Evolutionary conservation across 148 eudicot species (phyloP).

Genomic region (Nyssa sinensis): DNA sequence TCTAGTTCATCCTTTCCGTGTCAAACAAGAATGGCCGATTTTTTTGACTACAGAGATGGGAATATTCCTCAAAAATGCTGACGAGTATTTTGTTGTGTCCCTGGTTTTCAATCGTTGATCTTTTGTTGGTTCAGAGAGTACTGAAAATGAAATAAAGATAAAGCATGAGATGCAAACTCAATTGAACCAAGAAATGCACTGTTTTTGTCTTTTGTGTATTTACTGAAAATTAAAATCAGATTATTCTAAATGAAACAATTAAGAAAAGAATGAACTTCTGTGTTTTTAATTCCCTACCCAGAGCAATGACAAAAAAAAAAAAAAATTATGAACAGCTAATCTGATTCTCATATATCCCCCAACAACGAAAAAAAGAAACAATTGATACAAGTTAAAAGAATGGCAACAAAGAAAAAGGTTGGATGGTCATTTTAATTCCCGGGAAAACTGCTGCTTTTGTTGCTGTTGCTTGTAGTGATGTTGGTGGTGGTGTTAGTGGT

Average conservation of each 20-base stretch:
- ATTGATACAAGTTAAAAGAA: background rate
- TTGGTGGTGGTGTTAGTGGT: constrained; percentile 11
- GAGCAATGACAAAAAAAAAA: background rate
- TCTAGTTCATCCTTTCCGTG: constrained; percentile 31
- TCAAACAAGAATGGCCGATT: constrained; percentile 38
- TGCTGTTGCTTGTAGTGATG: constrained; percentile 34
- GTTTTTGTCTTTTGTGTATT: constrained; percentile 11
- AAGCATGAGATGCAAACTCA: background rate
- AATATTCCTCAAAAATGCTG: constrained; percentile 3
- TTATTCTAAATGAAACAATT: constrained; percentile 25
- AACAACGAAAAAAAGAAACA: background rate
- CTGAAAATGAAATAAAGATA: background rate
- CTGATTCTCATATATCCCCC: background rate
- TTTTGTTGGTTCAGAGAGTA: background rate
- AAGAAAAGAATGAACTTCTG: constrained; percentile 18
- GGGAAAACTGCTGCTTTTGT: constrained; percentile 25
- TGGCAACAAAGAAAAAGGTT: background rate
- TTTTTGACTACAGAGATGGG: constrained; percentile 31
- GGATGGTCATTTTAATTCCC: constrained; percentile 21
- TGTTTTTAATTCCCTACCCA: background rate
- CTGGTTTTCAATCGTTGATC: background rate
- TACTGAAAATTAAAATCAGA: constrained; percentile 10
- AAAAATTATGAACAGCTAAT: constrained; percentile 21
- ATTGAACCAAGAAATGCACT: background rate
- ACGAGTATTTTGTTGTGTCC: background rate